These are phyloP conservation scores for Thalassiosira hispida DNA, from an alignment of 352 stramenopile genomes.

Conservation along the genomic window DNA sequence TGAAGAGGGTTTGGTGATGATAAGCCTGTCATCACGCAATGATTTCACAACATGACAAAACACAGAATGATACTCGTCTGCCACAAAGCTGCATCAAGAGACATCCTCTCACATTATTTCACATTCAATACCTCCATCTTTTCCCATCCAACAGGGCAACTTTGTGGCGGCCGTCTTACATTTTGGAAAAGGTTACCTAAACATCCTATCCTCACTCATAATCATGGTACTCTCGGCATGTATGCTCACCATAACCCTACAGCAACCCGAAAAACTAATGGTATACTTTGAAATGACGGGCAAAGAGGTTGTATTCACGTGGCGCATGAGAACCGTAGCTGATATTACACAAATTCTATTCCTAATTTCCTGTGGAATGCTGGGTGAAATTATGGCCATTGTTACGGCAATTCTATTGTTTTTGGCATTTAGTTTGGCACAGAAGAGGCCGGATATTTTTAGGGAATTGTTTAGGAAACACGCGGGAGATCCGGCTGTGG, in stretches of 20 bases:
- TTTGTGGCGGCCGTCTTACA: slow-evolving; percentile 26
- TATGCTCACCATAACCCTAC: slow-evolving; percentile 47
- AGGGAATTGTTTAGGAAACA: slow-evolving; percentile 51
- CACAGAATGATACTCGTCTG: neutral
- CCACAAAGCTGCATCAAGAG: neutral
- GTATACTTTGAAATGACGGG: slow-evolving; percentile 52
- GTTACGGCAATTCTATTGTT: slow-evolving; percentile 40
- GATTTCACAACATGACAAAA: slow-evolving; percentile 2
- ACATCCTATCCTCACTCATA: slow-evolving; percentile 26
- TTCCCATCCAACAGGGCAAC: slow-evolving; percentile 31
- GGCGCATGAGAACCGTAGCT: slow-evolving; percentile 26
- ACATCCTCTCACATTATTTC: slow-evolving; percentile 11
- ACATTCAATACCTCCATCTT: neutral
- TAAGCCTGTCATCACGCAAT: neutral
- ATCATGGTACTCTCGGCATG: slow-evolving; percentile 29
- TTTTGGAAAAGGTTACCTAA: slow-evolving; percentile 35
- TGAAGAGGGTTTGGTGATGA: too few species aligned
- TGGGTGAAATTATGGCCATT: slow-evolving; percentile 45
- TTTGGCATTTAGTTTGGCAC: slow-evolving; percentile 31
- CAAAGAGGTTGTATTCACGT: slow-evolving; percentile 49
- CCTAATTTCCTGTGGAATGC: slow-evolving; percentile 17
- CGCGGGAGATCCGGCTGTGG: slow-evolving; percentile 41
- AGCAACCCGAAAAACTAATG: slow-evolving; percentile 49
- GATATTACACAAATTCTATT: slow-evolving; percentile 41
- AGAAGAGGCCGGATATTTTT: slow-evolving; percentile 61